Conservation (phyloP, 306 rosid genomes). For the Hippophae rhamnoides region DNA sequence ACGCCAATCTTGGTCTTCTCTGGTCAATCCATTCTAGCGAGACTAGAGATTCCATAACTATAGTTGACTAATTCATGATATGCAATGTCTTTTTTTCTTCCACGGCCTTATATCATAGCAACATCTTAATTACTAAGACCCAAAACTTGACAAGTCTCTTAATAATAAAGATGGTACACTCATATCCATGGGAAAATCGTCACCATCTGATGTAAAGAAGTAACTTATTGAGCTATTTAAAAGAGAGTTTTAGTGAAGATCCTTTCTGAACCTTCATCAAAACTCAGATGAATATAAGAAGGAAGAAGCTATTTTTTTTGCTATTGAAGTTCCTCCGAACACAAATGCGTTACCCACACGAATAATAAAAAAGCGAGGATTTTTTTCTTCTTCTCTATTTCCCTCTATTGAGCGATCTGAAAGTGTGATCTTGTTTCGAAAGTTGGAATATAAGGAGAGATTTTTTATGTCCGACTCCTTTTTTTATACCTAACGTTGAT, state of each 20-base stretch:
- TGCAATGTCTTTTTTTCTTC: no score
- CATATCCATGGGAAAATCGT: slow-evolving; percentile 1
- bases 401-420: no score
- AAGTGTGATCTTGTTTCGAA: no score
- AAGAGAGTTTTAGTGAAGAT: slow-evolving; percentile 21
- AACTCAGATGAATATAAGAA: background rate
- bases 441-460: no score
- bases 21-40: no score
- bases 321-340: background rate
- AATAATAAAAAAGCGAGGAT: slow-evolving; percentile 5
- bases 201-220: slow-evolving; percentile 19
- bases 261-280: slow-evolving; percentile 1
- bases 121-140: slow-evolving; percentile 9
- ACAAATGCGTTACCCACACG: background rate
- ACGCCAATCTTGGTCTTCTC: no score
- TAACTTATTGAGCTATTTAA: slow-evolving; percentile 36
- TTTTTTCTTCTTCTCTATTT: no score
- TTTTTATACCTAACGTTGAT: no score
- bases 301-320: slow-evolving; percentile 8
- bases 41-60: no score
- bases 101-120: slow-evolving; percentile 19
- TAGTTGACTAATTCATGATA: no score
- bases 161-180: background rate
- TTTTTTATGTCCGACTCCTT: no score
- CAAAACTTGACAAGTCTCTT: background rate